Evolutionary conservation across 73 alveolate species (phyloP).

Genomic region (Stentor coeruleus): DNA sequence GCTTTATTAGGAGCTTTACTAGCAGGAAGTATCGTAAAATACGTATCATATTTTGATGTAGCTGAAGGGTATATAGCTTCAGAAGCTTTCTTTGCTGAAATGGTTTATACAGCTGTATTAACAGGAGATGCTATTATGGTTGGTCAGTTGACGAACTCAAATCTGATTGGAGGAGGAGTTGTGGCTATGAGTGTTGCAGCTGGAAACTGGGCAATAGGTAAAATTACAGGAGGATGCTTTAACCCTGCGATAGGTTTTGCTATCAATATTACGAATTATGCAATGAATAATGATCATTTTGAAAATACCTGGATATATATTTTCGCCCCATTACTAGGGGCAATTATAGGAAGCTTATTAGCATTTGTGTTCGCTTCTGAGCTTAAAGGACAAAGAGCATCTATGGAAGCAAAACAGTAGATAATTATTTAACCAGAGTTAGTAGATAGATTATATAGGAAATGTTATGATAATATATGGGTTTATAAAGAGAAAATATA

Average conservation of each 20-base stretch:
- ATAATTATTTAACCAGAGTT: not conserved
- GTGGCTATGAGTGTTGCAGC: conserved; percentile 20
- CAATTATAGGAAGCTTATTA: not conserved
- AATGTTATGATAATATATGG: too few species aligned
- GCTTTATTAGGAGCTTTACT: conserved; percentile 1
- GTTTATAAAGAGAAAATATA: too few species aligned
- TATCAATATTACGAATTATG: not conserved
- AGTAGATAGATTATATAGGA: not conserved
- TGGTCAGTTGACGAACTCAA: not conserved
- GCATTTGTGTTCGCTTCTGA: not conserved
- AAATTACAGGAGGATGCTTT: conserved; percentile 22
- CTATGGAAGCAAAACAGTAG: not conserved
- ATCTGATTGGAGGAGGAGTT: conserved; percentile 18
- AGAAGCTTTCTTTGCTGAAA: conserved; percentile 18
- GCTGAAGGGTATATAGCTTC: not conserved
- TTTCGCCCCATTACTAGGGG: conserved; percentile 12
- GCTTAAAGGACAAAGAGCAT: not conserved
- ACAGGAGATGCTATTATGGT: conserved; percentile 13
- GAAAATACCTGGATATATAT: conserved; percentile 17
- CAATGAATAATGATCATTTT: not conserved
- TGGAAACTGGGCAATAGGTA: conserved; percentile 23
- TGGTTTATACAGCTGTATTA: not conserved
- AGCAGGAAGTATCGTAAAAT: not conserved
- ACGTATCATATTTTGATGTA: conserved; percentile 6
- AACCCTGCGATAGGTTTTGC: conserved; percentile 21